A percentile compares a stretch with the other conserved stretches of the same genome.
Evolutionary conservation across 2,329 filamentous ascomycete genomes (phyloP).

Genomic region (Microdochium paspali): DNA sequence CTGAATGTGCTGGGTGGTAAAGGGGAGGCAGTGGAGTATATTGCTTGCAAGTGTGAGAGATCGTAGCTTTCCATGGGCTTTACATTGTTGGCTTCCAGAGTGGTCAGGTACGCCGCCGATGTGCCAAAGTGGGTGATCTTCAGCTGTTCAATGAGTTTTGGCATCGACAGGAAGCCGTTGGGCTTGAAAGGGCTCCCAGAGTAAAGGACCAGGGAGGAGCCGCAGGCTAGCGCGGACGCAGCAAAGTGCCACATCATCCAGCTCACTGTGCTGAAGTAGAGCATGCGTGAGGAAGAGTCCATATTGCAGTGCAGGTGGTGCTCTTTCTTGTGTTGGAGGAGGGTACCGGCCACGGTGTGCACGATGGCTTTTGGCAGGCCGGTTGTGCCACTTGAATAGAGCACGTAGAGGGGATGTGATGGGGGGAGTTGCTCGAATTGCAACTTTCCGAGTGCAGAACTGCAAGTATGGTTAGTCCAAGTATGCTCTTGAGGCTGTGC

Average conservation of each 20-base stretch:
- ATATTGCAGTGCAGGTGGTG: conserved; percentile 83
- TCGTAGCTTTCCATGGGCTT: conserved; percentile 46
- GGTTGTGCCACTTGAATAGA: conserved; percentile 91
- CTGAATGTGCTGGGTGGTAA: conserved; percentile 86
- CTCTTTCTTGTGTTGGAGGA: conserved; percentile 97
- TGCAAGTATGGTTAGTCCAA: conserved; percentile 8
- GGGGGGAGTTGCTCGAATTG: conserved; percentile 70
- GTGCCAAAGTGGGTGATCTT: conserved; percentile 90
- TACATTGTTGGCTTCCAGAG: conserved; percentile 72
- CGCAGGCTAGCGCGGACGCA: conserved; percentile 73
- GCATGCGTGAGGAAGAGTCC: conserved; percentile 59
- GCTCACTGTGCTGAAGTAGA: conserved; percentile 91
- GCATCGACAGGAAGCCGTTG: conserved; percentile 71
- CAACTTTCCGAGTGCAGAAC: conserved; percentile 34
- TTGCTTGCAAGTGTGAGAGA: conserved; percentile 62
- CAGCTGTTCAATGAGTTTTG: conserved; percentile 70
- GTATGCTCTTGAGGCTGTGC: conserved; percentile 5
- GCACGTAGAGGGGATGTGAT: conserved; percentile 84
- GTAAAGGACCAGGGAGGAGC: conserved; percentile 78
- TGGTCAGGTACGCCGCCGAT: conserved; percentile 83
- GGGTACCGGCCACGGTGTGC: conserved; percentile 79
- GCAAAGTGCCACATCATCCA: conserved; percentile 99
- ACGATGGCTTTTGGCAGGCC: conserved; percentile 85
- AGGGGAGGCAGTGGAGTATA: conserved; percentile 91
- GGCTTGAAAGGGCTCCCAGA: conserved; percentile 86